These are phyloP conservation scores for Penicillium desertorum DNA, from an alignment of 495 filamentous ascomycete genomes.

Conservation along the genomic window DNA sequence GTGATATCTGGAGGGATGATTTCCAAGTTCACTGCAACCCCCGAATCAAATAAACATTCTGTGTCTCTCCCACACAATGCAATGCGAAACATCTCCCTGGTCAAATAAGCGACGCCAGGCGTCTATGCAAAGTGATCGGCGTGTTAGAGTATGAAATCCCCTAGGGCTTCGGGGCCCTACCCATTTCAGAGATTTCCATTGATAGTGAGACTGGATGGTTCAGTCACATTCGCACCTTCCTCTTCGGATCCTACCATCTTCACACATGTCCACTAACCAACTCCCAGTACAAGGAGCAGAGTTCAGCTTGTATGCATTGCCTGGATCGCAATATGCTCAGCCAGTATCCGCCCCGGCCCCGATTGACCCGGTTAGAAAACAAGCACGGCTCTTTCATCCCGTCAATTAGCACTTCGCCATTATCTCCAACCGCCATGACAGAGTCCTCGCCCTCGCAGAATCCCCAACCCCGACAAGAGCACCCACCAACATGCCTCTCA, in stretches of 20 bases:
- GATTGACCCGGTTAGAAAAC: slow-evolving; percentile 27
- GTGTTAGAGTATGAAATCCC: slow-evolving; percentile 11
- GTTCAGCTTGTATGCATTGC: slow-evolving; percentile 34
- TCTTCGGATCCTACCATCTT: neutral
- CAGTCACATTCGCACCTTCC: neutral
- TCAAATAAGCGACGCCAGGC: slow-evolving; percentile 22
- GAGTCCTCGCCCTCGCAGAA: slow-evolving; percentile 5
- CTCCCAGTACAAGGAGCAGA: neutral
- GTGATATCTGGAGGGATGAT: slow-evolving; percentile 20
- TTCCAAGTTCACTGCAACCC: slow-evolving; percentile 4
- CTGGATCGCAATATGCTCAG: slow-evolving; percentile 36
- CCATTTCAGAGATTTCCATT: neutral
- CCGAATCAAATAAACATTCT: neutral
- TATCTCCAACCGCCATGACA: slow-evolving; percentile 4
- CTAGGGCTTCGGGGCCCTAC: neutral
- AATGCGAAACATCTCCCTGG: slow-evolving; percentile 7
- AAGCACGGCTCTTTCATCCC: slow-evolving; percentile 22
- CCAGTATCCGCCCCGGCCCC: slow-evolving; percentile 31
- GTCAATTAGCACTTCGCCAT: slow-evolving; percentile 16
- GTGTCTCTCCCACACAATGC: slow-evolving; percentile 3
- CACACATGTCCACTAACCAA: neutral
- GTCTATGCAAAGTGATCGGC: slow-evolving; percentile 14
- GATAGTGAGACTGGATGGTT: neutral
- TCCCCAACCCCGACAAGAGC: neutral
- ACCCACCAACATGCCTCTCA: neutral